These are phyloP conservation scores for Capsella bursapastoris DNA, from an alignment of 345 rosid species.

Conservation along the genomic window DNA sequence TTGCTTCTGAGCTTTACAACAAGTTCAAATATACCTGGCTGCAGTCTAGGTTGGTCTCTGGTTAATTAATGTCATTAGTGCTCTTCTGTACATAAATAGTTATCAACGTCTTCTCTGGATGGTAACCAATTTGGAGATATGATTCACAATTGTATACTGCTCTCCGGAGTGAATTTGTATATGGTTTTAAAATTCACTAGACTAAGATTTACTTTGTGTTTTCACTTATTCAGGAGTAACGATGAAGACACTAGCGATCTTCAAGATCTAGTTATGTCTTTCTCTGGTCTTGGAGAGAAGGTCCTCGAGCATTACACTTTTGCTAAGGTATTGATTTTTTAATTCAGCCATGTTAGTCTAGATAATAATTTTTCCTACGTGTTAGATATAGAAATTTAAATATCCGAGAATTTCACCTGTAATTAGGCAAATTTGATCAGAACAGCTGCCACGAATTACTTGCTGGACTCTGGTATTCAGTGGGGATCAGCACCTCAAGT, in stretches of 20 bases:
- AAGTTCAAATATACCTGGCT: slow-evolving; percentile 82
- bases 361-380: not conserved
- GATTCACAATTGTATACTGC: slow-evolving; percentile 4
- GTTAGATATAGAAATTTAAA: slow-evolving; percentile 1
- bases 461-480: slow-evolving; percentile 86
- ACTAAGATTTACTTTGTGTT: not conserved
- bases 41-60: slow-evolving; percentile 60
- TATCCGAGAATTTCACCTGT: not conserved
- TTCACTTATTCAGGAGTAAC: slow-evolving; percentile 53
- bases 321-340: slow-evolving; percentile 65
- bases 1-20: slow-evolving; percentile 75
- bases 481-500: slow-evolving; percentile 97
- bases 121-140: slow-evolving; percentile 11
- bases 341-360: not conserved
- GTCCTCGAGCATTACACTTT: slow-evolving; percentile 88
- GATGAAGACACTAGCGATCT: slow-evolving; percentile 74
- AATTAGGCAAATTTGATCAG: slow-evolving; percentile 81
- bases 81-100: slow-evolving; percentile 16
- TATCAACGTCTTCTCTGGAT: slow-evolving; percentile 4
- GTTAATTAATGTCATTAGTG: slow-evolving; percentile 26
- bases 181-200: not conserved
- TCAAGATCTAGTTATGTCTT: slow-evolving; percentile 78
- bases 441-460: slow-evolving; percentile 77
- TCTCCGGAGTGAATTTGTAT: slow-evolving; percentile 5
- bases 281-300: slow-evolving; percentile 85